phyloP scores from a whole-genome alignment of 2,329 filamentous ascomycete species.

The Pseudogymnoascus sp. region DNA sequence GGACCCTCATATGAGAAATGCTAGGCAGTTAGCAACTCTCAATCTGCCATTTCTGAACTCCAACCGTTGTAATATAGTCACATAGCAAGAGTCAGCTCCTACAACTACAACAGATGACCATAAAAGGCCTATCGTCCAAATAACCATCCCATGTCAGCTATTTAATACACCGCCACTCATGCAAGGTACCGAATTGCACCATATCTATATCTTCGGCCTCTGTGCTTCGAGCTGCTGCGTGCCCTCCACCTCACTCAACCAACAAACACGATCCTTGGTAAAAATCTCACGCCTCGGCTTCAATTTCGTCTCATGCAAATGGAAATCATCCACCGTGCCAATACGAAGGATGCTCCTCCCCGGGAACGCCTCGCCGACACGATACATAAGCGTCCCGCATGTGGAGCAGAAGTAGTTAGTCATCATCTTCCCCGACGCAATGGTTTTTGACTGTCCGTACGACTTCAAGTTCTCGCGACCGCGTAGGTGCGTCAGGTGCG shows the following conservation, averaged over 20 bases:
- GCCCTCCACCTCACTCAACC: constrained; percentile 38
- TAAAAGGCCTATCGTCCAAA: neutral
- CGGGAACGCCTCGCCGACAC: constrained; percentile 39
- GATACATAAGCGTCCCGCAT: constrained; percentile 57
- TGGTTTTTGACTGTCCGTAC: constrained; percentile 42
- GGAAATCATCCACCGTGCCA: constrained; percentile 58
- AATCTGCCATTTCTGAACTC: neutral
- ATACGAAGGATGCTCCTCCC: constrained; percentile 45
- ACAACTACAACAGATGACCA: neutral
- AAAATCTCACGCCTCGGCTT: constrained; percentile 49
- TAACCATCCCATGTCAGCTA: neutral
- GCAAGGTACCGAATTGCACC: neutral
- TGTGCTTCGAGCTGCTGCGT: constrained; percentile 24
- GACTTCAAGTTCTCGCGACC: constrained; percentile 44
- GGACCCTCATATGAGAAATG: neutral
- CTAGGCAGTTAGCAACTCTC: neutral
- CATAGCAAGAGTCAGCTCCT: neutral
- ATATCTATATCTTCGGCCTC: neutral
- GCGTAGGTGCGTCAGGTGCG: constrained; percentile 41
- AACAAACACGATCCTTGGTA: constrained; percentile 43
- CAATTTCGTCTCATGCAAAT: constrained; percentile 49
- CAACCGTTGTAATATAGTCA: neutral
- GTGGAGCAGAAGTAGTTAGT: constrained; percentile 54
- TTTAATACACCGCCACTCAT: neutral
- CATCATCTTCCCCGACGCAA: constrained; percentile 45